Conservation (phyloP, 75 land plant genomes). For the Picea glauca region DNA sequence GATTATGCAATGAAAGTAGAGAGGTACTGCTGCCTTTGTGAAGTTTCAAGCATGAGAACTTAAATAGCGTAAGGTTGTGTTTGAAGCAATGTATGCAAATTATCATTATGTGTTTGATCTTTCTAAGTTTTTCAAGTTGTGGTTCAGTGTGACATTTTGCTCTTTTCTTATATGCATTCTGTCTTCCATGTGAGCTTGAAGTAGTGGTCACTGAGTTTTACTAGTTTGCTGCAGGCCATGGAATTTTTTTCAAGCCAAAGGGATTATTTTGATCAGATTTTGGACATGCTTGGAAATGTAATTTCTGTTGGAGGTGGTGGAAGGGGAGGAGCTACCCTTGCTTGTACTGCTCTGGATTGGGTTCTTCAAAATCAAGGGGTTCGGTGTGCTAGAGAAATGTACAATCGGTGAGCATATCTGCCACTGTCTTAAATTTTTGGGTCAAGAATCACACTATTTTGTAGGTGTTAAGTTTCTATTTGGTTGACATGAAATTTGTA, state of each 20-base stretch:
- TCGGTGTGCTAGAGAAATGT: slow-evolving; percentile 4
- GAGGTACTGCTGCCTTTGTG: too few species aligned
- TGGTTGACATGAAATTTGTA: background rate
- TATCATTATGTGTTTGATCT: background rate
- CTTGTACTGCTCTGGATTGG: slow-evolving; percentile 5
- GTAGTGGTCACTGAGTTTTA: background rate
- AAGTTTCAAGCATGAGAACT: too few species aligned
- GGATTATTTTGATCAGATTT: slow-evolving; percentile 7
- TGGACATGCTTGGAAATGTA: background rate
- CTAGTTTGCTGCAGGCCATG: slow-evolving; percentile 8
- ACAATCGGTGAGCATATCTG: slow-evolving; percentile 4
- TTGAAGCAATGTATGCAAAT: background rate
- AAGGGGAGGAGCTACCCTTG: background rate
- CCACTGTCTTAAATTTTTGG: background rate
- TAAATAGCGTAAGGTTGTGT: background rate
- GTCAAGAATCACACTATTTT: background rate
- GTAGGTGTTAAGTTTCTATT: background rate
- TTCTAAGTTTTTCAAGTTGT: background rate
- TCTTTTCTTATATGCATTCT: background rate
- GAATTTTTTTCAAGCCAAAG: slow-evolving; percentile 7
- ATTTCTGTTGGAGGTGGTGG: slow-evolving; percentile 3
- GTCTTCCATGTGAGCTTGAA: background rate
- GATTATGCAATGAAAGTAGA: too few species aligned
- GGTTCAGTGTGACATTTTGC: background rate
- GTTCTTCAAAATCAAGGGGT: slow-evolving; percentile 8